These are phyloP conservation scores for Alternaria tenuissima DNA, from an alignment of 2,329 filamentous ascomycete genomes.

Conservation along the genomic window DNA sequence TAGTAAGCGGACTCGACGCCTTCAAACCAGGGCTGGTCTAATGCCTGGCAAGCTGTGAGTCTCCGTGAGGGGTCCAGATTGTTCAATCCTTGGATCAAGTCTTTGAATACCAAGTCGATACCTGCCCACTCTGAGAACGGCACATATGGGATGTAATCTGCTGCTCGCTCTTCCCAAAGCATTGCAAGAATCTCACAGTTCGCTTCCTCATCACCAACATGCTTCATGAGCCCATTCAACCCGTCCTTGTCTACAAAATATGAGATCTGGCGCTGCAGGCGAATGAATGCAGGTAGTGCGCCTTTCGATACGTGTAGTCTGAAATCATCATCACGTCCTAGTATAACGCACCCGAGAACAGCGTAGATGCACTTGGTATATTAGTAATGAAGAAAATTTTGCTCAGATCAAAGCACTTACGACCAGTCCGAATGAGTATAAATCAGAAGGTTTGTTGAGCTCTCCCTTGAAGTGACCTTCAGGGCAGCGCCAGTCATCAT, in stretches of 20 bases:
- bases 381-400: constrained; percentile 9
- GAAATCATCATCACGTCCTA: constrained; percentile 39
- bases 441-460: constrained; percentile 40
- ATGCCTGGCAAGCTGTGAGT: constrained; percentile 52
- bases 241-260: constrained; percentile 33
- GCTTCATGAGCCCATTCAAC: constrained; percentile 25
- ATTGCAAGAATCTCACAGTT: constrained; percentile 43
- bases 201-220: constrained; percentile 45
- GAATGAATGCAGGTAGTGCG: constrained; percentile 33
- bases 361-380: constrained; percentile 36
- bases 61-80: constrained; percentile 53
- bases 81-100: constrained; percentile 52
- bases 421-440: constrained; percentile 43
- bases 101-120: constrained; percentile 52
- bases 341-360: constrained; percentile 33
- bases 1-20: background rate
- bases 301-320: constrained; percentile 26
- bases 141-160: constrained; percentile 42
- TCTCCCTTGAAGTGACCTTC: constrained; percentile 38
- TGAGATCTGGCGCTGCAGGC: constrained; percentile 33
- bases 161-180: constrained; percentile 45
- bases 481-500: constrained; percentile 46
- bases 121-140: constrained; percentile 45
- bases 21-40: constrained; percentile 44
- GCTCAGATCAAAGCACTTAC: constrained; percentile 21